phyloP scores from a whole-genome alignment of 768 basidiomycete genomes.

The Mycena crocata region DNA sequence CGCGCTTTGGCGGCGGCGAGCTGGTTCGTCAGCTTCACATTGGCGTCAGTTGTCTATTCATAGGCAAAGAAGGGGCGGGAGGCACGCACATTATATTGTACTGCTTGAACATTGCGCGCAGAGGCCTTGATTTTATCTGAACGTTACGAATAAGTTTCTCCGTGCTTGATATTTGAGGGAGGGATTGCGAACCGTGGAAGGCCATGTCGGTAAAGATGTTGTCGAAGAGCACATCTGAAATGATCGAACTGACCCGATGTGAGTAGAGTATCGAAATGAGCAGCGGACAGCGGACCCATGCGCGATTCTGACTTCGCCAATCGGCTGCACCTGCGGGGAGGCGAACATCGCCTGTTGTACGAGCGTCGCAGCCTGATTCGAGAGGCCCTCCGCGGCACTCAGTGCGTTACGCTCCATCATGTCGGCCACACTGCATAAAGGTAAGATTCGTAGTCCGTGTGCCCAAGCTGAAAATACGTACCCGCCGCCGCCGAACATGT shows the following conservation, averaged over 20 bases:
- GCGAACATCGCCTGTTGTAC: slow-evolving; percentile 52
- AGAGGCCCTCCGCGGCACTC: slow-evolving; percentile 48
- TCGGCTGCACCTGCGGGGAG: slow-evolving; percentile 51
- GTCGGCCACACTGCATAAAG: slow-evolving; percentile 47
- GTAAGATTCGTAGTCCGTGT: slow-evolving; percentile 1
- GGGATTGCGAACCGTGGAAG: slow-evolving; percentile 53
- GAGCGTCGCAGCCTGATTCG: slow-evolving; percentile 48
- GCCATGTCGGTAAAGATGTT: slow-evolving; percentile 56
- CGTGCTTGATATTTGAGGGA: neutral
- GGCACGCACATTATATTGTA: slow-evolving; percentile 46
- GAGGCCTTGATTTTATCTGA: slow-evolving; percentile 54
- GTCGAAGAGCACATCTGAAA: slow-evolving; percentile 56
- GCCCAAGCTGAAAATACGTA: slow-evolving; percentile 29
- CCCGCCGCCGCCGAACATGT: slow-evolving; percentile 57
- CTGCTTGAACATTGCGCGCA: slow-evolving; percentile 49
- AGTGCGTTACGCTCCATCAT: slow-evolving; percentile 57
- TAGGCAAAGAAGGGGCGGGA: neutral
- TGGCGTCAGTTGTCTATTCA: neutral
- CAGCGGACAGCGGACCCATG: slow-evolving; percentile 46
- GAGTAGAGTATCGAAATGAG: neutral
- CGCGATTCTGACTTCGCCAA: slow-evolving; percentile 51
- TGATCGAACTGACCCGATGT: slow-evolving; percentile 43
- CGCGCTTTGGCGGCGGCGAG: slow-evolving; percentile 19
- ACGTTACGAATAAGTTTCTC: slow-evolving; percentile 7
- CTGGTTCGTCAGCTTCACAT: slow-evolving; percentile 25